Evolutionary conservation across 345 rosid species (phyloP), one percentile per base, ranked within the genome.

Genomic region (Acer campestre): DNA sequence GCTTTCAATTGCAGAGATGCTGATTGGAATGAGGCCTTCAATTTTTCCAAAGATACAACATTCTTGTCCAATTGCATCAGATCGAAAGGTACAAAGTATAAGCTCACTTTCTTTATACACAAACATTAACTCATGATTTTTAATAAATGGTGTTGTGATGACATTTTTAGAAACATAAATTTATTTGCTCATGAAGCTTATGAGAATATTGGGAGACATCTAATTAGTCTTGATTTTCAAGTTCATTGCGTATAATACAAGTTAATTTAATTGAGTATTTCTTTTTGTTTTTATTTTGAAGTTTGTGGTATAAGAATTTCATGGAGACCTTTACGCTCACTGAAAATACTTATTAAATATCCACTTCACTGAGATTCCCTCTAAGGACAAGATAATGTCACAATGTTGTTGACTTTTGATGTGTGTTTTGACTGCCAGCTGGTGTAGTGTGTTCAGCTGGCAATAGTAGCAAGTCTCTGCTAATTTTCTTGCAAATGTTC

Each of bases 21-120:
- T 69, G 99, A 96, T 82, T 94, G 95, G 91, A 79, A 92, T 66
- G 90, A 75, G 68, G 97, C 98, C 1, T 96, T 96, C 85, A 92
- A 96, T 89, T 96, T 94, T 84, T 88, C 98, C 31, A 74, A 79
- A 44, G 79, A 89, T 12, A 68, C 95, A 9, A 61, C 77, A 22
- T 94, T 96, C 86, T 81, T 96, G 70, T 53, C 84, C 42, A 72
- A 85, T 4, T 96, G 99, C 73, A 90, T 89, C 68, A 74, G 68
- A 80, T 85, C 91, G 27, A 84, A 86, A 84, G 99, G 99, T 92
- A 78, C 38, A 20, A 16, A 74, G 10, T 38, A 11, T 48, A 14
- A 5, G 7, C 18, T n/a, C 10, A 29, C 27, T 18, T 72, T 23
- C 35, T 67, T 10, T 40, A 20, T 67, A 59, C 63, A 59, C 10